These are phyloP conservation scores for Castanea crenata DNA, from an alignment of 306 rosid species.

Conservation along the genomic window DNA sequence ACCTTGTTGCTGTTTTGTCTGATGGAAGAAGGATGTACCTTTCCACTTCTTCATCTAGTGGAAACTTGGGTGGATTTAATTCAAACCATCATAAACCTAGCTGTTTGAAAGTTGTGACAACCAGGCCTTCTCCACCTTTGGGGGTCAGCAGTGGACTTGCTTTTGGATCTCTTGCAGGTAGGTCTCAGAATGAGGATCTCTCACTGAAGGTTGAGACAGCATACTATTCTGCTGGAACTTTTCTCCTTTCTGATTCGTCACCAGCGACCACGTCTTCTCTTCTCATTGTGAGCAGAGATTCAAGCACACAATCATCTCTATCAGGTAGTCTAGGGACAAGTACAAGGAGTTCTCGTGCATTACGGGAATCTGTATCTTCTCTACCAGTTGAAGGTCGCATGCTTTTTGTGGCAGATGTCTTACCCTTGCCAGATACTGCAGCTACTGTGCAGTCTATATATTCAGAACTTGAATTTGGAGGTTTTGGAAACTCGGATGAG, in stretches of 20 bases:
- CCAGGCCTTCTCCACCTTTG: slow-evolving; percentile 97
- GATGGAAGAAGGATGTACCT: slow-evolving; percentile 98
- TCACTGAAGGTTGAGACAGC: slow-evolving; percentile 88
- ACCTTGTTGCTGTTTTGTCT: slow-evolving; percentile 88
- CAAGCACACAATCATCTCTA: slow-evolving; percentile 57
- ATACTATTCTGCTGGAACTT: slow-evolving; percentile 88
- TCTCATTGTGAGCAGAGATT: slow-evolving; percentile 81
- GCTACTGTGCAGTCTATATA: slow-evolving; percentile 74
- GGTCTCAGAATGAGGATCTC: slow-evolving; percentile 89
- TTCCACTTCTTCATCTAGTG: slow-evolving; percentile 87
- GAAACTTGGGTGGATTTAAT: slow-evolving; percentile 74
- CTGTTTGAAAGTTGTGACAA: slow-evolving; percentile 86
- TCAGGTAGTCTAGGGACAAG: slow-evolving; percentile 59
- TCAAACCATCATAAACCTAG: slow-evolving; percentile 67
- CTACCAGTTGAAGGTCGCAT: slow-evolving; percentile 93
- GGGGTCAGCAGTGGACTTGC: slow-evolving; percentile 86
- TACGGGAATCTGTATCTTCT: slow-evolving; percentile 83
- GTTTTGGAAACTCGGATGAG: slow-evolving; percentile 62
- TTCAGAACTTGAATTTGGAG: slow-evolving; percentile 86
- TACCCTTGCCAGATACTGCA: slow-evolving; percentile 78
- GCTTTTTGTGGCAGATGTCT: slow-evolving; percentile 93
- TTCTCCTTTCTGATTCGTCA: slow-evolving; percentile 92
- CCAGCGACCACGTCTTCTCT: slow-evolving; percentile 83
- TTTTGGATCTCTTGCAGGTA: slow-evolving; percentile 81
- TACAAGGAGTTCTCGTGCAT: slow-evolving; percentile 77